Conservation (phyloP, 176 grass and related monocot genomes). For the Aegilops umbellulata region DNA sequence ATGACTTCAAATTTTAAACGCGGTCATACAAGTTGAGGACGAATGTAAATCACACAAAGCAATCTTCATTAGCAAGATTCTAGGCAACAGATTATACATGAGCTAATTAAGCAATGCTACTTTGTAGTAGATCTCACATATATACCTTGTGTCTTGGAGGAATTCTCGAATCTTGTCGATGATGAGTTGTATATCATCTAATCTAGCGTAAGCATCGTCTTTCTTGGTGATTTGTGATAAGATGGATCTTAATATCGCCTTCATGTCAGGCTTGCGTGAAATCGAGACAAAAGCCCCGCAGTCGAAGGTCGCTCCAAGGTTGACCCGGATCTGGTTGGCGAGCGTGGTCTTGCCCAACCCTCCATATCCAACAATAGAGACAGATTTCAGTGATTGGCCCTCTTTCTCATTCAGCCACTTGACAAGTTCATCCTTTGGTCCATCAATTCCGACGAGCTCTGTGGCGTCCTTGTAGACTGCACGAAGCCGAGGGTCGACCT, state of each 20-base stretch:
- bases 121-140: neutral
- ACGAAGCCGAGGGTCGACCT: neutral
- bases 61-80: neutral
- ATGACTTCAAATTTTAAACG: neutral
- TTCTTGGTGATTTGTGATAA: neutral
- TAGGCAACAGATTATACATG: neutral
- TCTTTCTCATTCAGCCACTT: neutral
- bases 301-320: neutral
- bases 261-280: slow-evolving; percentile 15
- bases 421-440: neutral
- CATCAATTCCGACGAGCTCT: neutral
- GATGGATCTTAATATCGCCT: slow-evolving; percentile 3
- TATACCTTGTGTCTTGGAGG: neutral
- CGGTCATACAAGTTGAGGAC: neutral
- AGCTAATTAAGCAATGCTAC: neutral
- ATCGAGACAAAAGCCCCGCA: neutral
- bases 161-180: neutral
- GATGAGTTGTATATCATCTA: slow-evolving; percentile 5
- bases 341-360: neutral
- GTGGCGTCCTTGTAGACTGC: neutral
- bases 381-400: neutral
- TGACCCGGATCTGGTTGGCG: neutral
- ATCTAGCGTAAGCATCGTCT: neutral
- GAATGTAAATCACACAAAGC: neutral
- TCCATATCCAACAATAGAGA: neutral